phyloP scores from a whole-genome alignment of 2,329 filamentous ascomycete species.

The Cytospora mali region DNA sequence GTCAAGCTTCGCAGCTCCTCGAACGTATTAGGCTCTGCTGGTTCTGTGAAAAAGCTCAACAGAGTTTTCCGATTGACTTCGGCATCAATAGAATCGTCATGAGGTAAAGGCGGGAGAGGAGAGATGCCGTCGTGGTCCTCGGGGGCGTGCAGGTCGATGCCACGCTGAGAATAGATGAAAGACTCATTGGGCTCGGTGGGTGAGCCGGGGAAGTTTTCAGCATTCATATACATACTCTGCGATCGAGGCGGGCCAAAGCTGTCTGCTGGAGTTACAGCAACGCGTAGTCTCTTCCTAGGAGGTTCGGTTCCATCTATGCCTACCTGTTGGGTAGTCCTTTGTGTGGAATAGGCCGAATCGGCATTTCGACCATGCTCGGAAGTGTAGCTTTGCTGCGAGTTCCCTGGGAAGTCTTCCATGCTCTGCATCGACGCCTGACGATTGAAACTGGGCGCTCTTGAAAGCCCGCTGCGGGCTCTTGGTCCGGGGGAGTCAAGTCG shows the following conservation, averaged over 20 bases:
- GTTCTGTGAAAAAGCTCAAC: constrained; percentile 75
- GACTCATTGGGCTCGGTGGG: constrained; percentile 82
- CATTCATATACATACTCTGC: constrained; percentile 51
- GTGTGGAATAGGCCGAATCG: constrained; percentile 72
- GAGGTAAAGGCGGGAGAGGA: constrained; percentile 67
- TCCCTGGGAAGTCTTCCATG: constrained; percentile 66
- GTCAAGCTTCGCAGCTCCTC: constrained; percentile 76
- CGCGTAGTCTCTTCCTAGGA: constrained; percentile 75
- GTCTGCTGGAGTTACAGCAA: constrained; percentile 57
- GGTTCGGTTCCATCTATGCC: constrained; percentile 68
- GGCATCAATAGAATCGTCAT: constrained; percentile 62
- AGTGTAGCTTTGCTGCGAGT: constrained; percentile 81
- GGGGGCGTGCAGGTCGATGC: constrained; percentile 46
- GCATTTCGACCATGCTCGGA: constrained; percentile 75
- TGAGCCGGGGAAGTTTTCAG: constrained; percentile 63
- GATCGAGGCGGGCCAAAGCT: constrained; percentile 53
- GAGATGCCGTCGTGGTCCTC: constrained; percentile 56
- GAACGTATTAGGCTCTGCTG: constrained; percentile 70
- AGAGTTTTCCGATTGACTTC: constrained; percentile 81
- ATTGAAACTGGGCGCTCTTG: constrained; percentile 69
- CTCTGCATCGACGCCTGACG: constrained; percentile 74
- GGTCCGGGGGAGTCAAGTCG: constrained; percentile 86
- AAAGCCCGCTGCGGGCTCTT: constrained; percentile 60
- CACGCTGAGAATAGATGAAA: constrained; percentile 65
- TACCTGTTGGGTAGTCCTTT: constrained; percentile 45